These are phyloP conservation scores for Cytospora piceicola DNA, from an alignment of 2,329 filamentous ascomycete species.

Conservation along the genomic window DNA sequence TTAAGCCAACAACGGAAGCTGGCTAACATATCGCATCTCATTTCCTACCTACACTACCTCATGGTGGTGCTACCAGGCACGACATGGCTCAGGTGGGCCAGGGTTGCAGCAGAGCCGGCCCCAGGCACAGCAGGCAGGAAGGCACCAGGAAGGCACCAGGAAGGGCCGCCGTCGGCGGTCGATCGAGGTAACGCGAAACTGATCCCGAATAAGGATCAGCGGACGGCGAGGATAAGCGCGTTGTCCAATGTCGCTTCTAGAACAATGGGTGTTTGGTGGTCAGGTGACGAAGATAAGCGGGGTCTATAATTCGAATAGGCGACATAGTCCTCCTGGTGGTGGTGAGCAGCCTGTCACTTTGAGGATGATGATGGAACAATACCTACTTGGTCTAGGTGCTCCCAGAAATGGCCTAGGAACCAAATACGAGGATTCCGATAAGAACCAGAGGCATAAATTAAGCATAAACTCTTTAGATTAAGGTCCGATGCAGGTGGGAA, in stretches of 20 bases:
- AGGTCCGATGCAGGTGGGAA: not conserved
- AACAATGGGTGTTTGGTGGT: not conserved
- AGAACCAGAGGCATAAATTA: not conserved
- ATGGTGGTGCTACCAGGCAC: conserved; percentile 17
- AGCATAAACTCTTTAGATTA: not conserved
- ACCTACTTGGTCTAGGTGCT: too few relatives aligned
- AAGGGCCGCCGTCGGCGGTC: not conserved
- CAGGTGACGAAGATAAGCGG: not conserved
- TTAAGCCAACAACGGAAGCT: not conserved
- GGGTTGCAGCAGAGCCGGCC: not conserved
- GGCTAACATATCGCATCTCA: conserved; percentile 15
- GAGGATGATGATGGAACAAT: too few relatives aligned
- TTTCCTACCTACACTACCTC: conserved; percentile 4
- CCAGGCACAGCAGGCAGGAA: not conserved
- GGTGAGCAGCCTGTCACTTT: too few relatives aligned
- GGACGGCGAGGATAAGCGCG: not conserved
- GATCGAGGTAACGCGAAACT: not conserved
- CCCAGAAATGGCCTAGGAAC: not conserved
- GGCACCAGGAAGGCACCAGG: not conserved
- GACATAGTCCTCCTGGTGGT: not conserved
- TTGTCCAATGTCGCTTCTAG: not conserved
- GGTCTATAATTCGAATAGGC: not conserved
- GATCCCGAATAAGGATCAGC: not conserved
- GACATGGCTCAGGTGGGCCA: not conserved
- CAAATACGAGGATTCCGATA: not conserved